These are phyloP conservation scores for Cercospora beticola DNA, from an alignment of 2,329 filamentous ascomycete genomes.

Conservation along the genomic window DNA sequence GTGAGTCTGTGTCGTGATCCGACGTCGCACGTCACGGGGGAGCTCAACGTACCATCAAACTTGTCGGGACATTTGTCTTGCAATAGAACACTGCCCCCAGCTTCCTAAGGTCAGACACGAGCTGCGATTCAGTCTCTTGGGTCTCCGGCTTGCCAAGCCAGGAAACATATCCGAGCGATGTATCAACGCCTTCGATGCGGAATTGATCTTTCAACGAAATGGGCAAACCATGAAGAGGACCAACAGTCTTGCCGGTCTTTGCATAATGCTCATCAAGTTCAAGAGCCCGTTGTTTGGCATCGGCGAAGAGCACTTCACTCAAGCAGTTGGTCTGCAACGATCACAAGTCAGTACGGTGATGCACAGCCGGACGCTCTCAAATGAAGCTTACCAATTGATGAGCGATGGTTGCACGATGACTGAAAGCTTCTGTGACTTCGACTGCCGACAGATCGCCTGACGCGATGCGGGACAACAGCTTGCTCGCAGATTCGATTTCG, in stretches of 20 bases:
- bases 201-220: neutral
- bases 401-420: neutral
- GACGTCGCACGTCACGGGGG: neutral
- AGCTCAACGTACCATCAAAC: neutral
- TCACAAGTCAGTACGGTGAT: neutral
- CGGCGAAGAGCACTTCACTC: neutral
- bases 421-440: neutral
- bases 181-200: neutral
- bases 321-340: neutral
- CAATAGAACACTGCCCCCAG: neutral
- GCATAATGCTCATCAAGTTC: neutral
- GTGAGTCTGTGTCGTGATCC: neutral
- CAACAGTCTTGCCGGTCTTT: neutral
- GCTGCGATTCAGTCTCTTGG: neutral
- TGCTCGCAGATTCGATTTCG: neutral
- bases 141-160: neutral
- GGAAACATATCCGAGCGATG: neutral
- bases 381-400: neutral
- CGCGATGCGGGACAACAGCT: neutral
- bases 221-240: neutral
- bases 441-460: neutral
- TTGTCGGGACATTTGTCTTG: neutral
- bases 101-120: neutral
- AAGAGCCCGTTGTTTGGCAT: neutral
- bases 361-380: neutral